Percentiles rank a stretch among this genome's conserved stretches.
Conservation (phyloP, 768 basidiomycete genomes). For the Kockovaella imperatae region DNA sequence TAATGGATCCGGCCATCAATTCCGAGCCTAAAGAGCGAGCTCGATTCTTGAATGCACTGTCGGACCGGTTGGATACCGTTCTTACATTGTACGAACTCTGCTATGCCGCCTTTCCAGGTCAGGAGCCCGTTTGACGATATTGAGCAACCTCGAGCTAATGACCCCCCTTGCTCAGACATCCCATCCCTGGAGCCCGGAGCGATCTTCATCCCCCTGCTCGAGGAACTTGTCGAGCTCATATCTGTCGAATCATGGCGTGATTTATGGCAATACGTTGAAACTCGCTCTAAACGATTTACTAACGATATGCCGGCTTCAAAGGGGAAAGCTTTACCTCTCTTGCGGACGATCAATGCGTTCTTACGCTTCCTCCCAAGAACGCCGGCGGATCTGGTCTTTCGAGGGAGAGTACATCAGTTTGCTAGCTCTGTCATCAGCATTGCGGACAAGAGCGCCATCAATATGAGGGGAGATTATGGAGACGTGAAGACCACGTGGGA, state of each 20-base stretch:
- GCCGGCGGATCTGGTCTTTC: slow-evolving; percentile 34
- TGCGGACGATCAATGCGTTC: slow-evolving; percentile 35
- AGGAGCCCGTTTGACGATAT: not conserved
- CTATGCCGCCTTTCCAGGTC: slow-evolving; percentile 16
- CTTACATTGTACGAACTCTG: slow-evolving; percentile 33
- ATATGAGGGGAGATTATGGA: slow-evolving; percentile 36
- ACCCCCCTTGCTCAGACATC: slow-evolving; percentile 16
- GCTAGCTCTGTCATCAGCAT: slow-evolving; percentile 38
- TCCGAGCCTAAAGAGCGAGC: not conserved
- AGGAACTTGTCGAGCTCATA: slow-evolving; percentile 36
- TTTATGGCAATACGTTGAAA: slow-evolving; percentile 36
- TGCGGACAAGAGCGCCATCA: slow-evolving; percentile 42
- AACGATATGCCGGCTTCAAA: slow-evolving; percentile 41
- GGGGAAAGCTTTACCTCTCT: slow-evolving; percentile 36
- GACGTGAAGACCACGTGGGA: slow-evolving; percentile 37
- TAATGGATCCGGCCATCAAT: slow-evolving; percentile 7
- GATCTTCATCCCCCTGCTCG: slow-evolving; percentile 36
- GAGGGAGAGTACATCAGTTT: slow-evolving; percentile 37
- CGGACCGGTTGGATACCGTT: slow-evolving; percentile 31
- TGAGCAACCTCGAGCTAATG: not conserved
- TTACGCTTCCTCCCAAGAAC: slow-evolving; percentile 36
- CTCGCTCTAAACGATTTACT: slow-evolving; percentile 33
- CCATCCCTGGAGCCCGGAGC: slow-evolving; percentile 32
- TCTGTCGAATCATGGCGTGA: slow-evolving; percentile 33
- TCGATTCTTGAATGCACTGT: slow-evolving; percentile 16